Evolutionary conservation across 345 rosid species (phyloP).

Genomic region (Salix suchowensis): DNA sequence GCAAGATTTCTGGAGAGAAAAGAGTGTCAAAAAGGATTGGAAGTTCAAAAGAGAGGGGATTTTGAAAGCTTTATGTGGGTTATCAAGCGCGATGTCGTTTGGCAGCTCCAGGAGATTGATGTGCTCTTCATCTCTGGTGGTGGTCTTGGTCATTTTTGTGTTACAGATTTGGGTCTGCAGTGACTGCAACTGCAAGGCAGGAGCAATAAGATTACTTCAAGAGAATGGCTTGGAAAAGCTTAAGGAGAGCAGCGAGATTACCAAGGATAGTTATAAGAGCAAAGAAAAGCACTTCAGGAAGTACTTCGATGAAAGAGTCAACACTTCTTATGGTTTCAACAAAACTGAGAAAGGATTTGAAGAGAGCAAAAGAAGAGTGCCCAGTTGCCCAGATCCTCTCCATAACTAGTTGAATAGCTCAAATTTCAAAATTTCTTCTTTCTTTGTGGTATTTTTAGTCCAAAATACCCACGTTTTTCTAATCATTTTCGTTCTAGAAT

Average conservation of each 20-base stretch:
- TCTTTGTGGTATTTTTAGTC: constrained; percentile 9
- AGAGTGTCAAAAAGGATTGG: background rate
- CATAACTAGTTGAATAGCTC: constrained; percentile 55
- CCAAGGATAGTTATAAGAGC: background rate
- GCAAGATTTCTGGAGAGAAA: background rate
- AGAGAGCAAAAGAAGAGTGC: constrained; percentile 63
- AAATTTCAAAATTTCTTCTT: background rate
- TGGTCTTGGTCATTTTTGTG: constrained; percentile 9
- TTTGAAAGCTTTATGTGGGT: constrained; percentile 34
- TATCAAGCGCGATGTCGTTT: constrained; percentile 17
- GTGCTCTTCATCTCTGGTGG: constrained; percentile 23
- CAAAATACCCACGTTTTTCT: constrained; percentile 63
- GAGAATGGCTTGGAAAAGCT: constrained; percentile 13
- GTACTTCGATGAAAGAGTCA: constrained; percentile 35
- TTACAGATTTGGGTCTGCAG: constrained; percentile 46
- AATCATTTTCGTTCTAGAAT: constrained; percentile 18
- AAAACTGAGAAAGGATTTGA: constrained; percentile 36
- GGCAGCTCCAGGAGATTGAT: constrained; percentile 17
- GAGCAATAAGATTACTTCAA: constrained; percentile 45
- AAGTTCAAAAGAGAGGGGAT: background rate
- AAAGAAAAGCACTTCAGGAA: constrained; percentile 29
- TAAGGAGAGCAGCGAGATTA: background rate
- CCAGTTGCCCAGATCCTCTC: constrained; percentile 94
- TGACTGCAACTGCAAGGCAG: constrained; percentile 35
- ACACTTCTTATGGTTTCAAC: constrained; percentile 18